phyloP scores from a whole-genome alignment of 1,284 basidiomycete genomes.

The Entoloma clypeatum region DNA sequence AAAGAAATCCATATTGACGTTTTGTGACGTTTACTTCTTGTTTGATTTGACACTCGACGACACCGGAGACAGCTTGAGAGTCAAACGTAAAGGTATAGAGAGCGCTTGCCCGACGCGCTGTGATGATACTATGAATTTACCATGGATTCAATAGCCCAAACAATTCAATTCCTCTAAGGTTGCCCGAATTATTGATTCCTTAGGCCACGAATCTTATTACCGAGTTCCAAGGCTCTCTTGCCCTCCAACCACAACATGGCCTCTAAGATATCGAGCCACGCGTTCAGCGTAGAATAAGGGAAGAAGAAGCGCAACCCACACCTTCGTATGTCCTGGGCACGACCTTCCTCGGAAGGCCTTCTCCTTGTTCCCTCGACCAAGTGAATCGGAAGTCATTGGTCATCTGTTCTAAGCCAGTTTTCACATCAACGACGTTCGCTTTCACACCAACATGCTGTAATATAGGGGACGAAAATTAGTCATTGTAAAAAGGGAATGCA shows the following conservation, averaged over 20 bases:
- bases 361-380: conserved; percentile 47
- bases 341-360: conserved; percentile 47
- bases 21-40: too few relatives aligned
- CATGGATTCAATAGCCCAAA: not conserved
- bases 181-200: conserved; percentile 10
- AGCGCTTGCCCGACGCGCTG: too few relatives aligned
- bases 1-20: conserved; percentile 5
- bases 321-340: conserved; percentile 72
- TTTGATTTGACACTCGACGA: too few relatives aligned
- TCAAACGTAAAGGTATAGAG: too few relatives aligned
- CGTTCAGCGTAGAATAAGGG: not conserved
- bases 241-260: conserved; percentile 83
- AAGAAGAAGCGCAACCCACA: conserved; percentile 24
- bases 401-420: conserved; percentile 61
- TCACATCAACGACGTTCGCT: conserved; percentile 73
- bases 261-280: conserved; percentile 55
- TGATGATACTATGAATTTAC: not conserved
- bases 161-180: not conserved
- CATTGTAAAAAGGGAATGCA: conserved; percentile 2
- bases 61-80: too few relatives aligned
- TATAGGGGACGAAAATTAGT: not conserved
- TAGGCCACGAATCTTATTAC: conserved; percentile 46
- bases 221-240: conserved; percentile 61
- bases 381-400: conserved; percentile 74
- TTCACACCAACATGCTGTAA: conserved; percentile 67